Conservation (phyloP, 2,329 filamentous ascomycete genomes). For the Gaeumannomyces tritici region DNA sequence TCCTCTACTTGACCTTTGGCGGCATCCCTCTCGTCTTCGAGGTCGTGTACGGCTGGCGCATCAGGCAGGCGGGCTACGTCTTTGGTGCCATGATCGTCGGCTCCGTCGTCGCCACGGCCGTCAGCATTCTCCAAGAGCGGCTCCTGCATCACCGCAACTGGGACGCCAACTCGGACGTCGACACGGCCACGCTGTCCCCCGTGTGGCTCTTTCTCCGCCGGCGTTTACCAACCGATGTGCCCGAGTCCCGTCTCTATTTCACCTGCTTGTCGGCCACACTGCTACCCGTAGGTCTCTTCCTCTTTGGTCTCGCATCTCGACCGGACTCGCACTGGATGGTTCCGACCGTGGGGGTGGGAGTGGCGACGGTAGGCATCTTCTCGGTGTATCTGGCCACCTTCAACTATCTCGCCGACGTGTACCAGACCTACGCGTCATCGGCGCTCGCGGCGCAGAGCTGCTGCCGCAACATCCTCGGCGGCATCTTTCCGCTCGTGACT, state of each 20-base stretch:
- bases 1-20: slow-evolving; percentile 77
- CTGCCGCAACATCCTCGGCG: slow-evolving; percentile 75
- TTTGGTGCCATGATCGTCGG: slow-evolving; percentile 67
- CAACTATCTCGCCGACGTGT: slow-evolving; percentile 86
- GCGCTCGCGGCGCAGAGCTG: slow-evolving; percentile 81
- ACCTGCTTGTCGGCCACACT: slow-evolving; percentile 66
- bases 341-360: slow-evolving; percentile 57
- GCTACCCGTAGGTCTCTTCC: slow-evolving; percentile 70
- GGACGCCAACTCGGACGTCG: slow-evolving; percentile 16
- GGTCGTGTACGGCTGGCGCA: slow-evolving; percentile 56
- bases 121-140: slow-evolving; percentile 66
- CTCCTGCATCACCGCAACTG: slow-evolving; percentile 40
- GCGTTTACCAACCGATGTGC: slow-evolving; percentile 40
- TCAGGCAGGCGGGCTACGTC: slow-evolving; percentile 58
- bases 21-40: slow-evolving; percentile 72
- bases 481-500: slow-evolving; percentile 71
- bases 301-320: slow-evolving; percentile 62
- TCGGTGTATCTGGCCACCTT: slow-evolving; percentile 81
- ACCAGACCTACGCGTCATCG: slow-evolving; percentile 75
- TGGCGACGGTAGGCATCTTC: slow-evolving; percentile 79
- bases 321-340: slow-evolving; percentile 58
- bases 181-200: slow-evolving; percentile 10
- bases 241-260: slow-evolving; percentile 77
- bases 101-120: slow-evolving; percentile 52
- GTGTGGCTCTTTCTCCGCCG: slow-evolving; percentile 37